These are phyloP conservation scores for Trifolium dubium DNA, from an alignment of 306 rosid genomes.

Conservation along the genomic window DNA sequence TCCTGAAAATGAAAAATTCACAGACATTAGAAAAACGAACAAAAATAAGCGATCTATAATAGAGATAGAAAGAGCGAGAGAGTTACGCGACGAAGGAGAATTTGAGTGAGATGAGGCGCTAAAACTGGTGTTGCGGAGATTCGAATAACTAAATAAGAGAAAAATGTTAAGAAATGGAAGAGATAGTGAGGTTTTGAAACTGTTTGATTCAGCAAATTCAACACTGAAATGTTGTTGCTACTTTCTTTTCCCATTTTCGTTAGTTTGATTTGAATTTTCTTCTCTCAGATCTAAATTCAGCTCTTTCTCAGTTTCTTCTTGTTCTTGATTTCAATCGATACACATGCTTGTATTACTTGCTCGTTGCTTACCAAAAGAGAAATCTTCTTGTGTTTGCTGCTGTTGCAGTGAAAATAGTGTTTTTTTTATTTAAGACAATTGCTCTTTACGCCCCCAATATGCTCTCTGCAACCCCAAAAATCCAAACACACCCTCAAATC, in stretches of 20 bases:
- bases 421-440: too few species aligned
- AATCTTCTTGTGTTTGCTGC: too few species aligned
- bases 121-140: slow-evolving; percentile 55
- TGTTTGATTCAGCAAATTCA: slow-evolving; percentile 59
- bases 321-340: background rate
- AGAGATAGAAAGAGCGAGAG: slow-evolving; percentile 31
- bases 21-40: background rate
- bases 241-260: slow-evolving; percentile 45
- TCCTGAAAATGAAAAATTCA: slow-evolving; percentile 54
- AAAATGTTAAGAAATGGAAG: slow-evolving; percentile 76
- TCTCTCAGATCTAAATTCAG: slow-evolving; percentile 16
- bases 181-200: slow-evolving; percentile 81
- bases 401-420: too few species aligned
- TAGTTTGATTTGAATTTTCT: background rate
- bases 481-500: too few species aligned
- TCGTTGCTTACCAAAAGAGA: too few species aligned
- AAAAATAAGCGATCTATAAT: background rate
- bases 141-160: slow-evolving; percentile 80
- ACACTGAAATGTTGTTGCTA: slow-evolving; percentile 25
- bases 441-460: too few species aligned
- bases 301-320: background rate
- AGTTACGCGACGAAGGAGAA: slow-evolving; percentile 69
- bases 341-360: too few species aligned
- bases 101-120: slow-evolving; percentile 48
- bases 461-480: too few species aligned